These are phyloP conservation scores for Rhynchospora breviuscula DNA, from an alignment of 176 grass and related monocot species.

Conservation along the genomic window DNA sequence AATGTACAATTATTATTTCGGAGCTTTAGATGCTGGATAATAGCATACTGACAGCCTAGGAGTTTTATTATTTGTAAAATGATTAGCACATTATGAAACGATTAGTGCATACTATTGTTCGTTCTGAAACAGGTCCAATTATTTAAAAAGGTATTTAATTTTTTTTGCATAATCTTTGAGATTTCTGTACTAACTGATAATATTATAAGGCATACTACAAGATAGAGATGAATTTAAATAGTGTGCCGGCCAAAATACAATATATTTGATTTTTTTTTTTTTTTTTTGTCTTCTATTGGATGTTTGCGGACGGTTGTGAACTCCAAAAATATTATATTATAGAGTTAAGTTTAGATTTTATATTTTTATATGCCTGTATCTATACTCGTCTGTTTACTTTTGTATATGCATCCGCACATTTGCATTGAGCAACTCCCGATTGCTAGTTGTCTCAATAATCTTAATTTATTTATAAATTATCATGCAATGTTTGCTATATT, in stretches of 20 bases:
- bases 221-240: neutral
- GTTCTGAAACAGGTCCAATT: neutral
- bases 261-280: neutral
- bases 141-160: neutral
- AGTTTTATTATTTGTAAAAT: too few species aligned
- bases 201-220: neutral
- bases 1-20: too few species aligned
- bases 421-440: neutral
- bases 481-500: neutral
- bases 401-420: neutral
- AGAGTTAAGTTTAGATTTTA: neutral
- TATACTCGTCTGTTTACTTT: neutral
- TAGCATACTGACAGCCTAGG: too few species aligned
- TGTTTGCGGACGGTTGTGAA: neutral
- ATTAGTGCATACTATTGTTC: neutral
- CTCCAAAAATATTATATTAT: neutral
- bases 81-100: too few species aligned
- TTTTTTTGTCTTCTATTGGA: neutral
- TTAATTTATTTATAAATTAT: neutral
- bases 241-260: neutral
- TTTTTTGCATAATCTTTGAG: neutral
- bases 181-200: neutral
- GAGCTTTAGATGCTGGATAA: too few species aligned
- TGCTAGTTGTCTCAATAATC: neutral
- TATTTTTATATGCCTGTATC: neutral